Base-by-base conservation (phyloP, 805 yeast genomes). In the Starmerella riodocensis region DNA sequence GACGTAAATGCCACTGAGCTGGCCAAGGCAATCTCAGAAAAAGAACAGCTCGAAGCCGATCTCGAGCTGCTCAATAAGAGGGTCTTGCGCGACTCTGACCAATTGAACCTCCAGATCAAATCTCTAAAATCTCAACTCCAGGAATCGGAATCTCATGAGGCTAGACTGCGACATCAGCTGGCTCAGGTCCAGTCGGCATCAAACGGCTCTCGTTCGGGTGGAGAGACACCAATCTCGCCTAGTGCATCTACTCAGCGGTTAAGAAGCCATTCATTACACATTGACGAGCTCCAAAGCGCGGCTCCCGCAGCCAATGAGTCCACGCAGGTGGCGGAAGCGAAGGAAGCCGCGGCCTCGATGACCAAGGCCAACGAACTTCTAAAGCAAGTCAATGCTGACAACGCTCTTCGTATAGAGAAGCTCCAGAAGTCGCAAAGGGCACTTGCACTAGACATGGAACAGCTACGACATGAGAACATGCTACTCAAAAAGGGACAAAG, bases 41-140 rank as follows among this genome's bases (percentile, higher is more conserved):
- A 73, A 36, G 69, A 69, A 12, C 69, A 70, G 29, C 45, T 74
- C 4, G 84, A 83, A 50, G 58, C 67, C 8, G 76, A 73, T 21
- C 50, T 67, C 9, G 68, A 71, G 7, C 43, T 66, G 19, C 56
- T 64, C 12, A 52, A 74, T 20, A 70, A 75, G 45, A 69, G 73
- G 47, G 70, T 72, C 37, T 73, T 71, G 36, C 67, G 81, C 26
- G 93, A 82, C 43, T 49, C 76, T 8, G 86, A 78, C 25, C 86
- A 78, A 27, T 53, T 68, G 37, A 70, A 66, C 30, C 59, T 70
- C 32, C 67, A 67, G 41, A 34, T 53, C 5, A 39, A 32, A 6
- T 53, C 52, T 19, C 38, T 50, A 30, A 31, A 43, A n/a, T 36
- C 35, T 22, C 48, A 44, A 32, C 41, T 52, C n/a, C 37, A 24